Base-by-base conservation (phyloP, 2,329 filamentous ascomycete species). In the Dothideomycetes sp. region DNA sequence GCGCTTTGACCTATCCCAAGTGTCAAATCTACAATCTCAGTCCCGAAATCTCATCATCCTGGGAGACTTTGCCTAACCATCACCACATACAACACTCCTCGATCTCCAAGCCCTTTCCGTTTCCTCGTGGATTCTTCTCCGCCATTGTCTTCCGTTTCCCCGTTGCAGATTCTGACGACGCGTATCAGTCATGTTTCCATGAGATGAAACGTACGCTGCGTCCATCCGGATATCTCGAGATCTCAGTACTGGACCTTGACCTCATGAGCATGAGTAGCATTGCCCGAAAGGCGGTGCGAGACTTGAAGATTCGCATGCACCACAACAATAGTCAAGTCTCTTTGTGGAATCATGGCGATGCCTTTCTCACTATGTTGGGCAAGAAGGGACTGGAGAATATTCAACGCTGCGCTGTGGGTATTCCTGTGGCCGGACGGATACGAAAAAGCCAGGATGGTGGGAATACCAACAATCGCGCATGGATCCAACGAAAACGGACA, bases 211-310 rank as follows among this genome's bases (percentile, higher is more conserved):
- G 84, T 2, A 84, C 89, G 0, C 67, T 91, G 19, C 80, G 82
- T 47, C 82, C 84, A 0, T 82, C 82, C 9, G 84, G 84, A 0
- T 83, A 80, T 53, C 72, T 91, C n/a, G 84, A 91, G 59, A 65
- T 88, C 13, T 80, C 78, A 0, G 78, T 87, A 25, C 70, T 91
- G 1, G 84, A 91, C 48, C 70, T 86, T 9, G 84, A 91, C 53
- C 71, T 91, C 45, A 78, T 86, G 60, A 86, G 85, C 54, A 87
- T 89, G 81, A 84, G 84, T 0, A 79, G 74, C 41, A 73, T 74
- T 11, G 78, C 80, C 1, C 74, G 84, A 5, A 74, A 78, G 12
- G 74, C 80, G 0, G 72, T 89, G 3, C 75, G 83, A 4, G 73
- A 70, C 0, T 64, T 89, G 43, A 89, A 88, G 60, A 79, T 85